Conservation (phyloP, 805 yeast species). For the Yarrowia sp. region DNA sequence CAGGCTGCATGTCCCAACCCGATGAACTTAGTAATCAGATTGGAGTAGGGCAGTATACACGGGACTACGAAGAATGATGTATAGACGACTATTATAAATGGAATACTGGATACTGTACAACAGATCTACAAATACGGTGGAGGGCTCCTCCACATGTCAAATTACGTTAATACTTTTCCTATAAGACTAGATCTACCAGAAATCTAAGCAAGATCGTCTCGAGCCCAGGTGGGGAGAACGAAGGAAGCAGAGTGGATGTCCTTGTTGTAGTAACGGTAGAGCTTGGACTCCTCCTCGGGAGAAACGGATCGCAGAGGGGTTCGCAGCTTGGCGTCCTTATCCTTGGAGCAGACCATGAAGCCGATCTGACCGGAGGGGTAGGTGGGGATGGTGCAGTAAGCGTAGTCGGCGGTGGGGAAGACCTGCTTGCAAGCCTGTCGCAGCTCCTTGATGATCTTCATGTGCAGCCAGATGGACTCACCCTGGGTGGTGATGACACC, state of each 20-base stretch:
- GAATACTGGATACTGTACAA: too few relatives aligned
- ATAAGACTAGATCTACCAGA: not conserved
- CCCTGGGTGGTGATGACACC: slow-evolving; percentile 95
- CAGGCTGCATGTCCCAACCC: slow-evolving; percentile 6
- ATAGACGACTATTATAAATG: too few relatives aligned
- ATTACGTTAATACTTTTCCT: slow-evolving; percentile 4
- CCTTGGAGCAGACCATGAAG: slow-evolving; percentile 91
- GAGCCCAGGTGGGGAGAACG: slow-evolving; percentile 90
- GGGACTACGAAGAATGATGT: too few relatives aligned
- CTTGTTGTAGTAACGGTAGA: slow-evolving; percentile 80
- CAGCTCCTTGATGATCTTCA: slow-evolving; percentile 77
- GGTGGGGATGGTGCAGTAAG: slow-evolving; percentile 92
- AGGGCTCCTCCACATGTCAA: too few relatives aligned
- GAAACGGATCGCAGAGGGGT: slow-evolving; percentile 67
- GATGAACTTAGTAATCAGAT: not conserved
- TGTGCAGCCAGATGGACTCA: slow-evolving; percentile 90
- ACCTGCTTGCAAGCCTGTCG: slow-evolving; percentile 78
- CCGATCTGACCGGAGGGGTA: slow-evolving; percentile 98
- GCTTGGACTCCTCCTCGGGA: slow-evolving; percentile 58
- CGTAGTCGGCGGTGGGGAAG: slow-evolving; percentile 89
- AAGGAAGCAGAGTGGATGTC: slow-evolving; percentile 85
- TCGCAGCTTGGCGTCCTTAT: slow-evolving; percentile 59
- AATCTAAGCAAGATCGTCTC: slow-evolving; percentile 45
- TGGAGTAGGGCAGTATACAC: too few relatives aligned
- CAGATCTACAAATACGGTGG: too few relatives aligned